Evolutionary conservation across 1,139 yeast species (phyloP), one percentile per base, ranked within the genome.

Genomic region (Lodderomyces orthopsilosis): DNA sequence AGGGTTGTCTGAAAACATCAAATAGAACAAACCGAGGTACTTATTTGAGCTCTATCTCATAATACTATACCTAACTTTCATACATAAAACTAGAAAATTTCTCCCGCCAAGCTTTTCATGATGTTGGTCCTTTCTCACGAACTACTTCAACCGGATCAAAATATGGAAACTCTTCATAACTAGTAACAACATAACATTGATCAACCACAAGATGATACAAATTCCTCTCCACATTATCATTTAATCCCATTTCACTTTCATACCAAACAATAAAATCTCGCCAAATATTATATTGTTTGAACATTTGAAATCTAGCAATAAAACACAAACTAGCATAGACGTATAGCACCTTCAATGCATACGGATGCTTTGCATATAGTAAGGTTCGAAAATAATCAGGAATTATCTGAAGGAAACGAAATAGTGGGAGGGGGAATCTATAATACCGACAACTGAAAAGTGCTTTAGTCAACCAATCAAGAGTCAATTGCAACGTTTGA

Each of bases 371-470:
- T 2, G 32, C 23, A 35, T 61, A 54, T 4, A 63, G 47, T 41
- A 62, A 41, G 1, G 46, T 55, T 14, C 58, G 51, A 35, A 59
- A 56, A 2, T 49, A 49, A 6, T 45, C 45, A 5, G 51, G 46
- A 2, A 61, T 30, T n/a, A 59, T 35, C 18, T 63, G 50, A 8
- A 66, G 41, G 63, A 66, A 65, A 38, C 63, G 49, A 41, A 53
- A 61, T 4, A 68, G 38, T 2, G 70, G 68, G 3, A 62, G 43
- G 3, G 66, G 66, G 40, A 55, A 57, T 41, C 58, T 55, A 12
- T 41, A 48, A 33, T 49, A 41, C 18, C 57, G 41, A 28, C 55
- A 43, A n/a, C 45, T 39, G 15, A 55, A 45, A 2, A 49, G 26
- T 3, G 40, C 22, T 4, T 14, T 26, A 18, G 32, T 21, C 22